These are phyloP conservation scores for Puccinia triticina DNA, from an alignment of 1,284 basidiomycete species.

Conservation along the genomic window DNA sequence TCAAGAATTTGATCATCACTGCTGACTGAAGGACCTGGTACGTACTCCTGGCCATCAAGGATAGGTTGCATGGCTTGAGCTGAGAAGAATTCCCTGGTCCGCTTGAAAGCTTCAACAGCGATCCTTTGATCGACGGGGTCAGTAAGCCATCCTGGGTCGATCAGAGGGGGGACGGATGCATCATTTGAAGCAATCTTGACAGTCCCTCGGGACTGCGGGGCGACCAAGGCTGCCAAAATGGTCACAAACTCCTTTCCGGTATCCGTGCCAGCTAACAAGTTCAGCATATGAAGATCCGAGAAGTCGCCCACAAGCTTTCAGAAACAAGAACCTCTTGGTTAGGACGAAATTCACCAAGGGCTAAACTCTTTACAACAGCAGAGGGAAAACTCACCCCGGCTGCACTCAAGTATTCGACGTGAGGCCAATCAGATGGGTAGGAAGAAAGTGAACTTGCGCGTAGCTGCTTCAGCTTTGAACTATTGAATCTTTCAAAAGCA, in stretches of 20 bases:
- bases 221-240: constrained; percentile 37
- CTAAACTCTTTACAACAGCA: neutral
- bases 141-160: constrained; percentile 46
- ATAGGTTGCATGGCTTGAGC: constrained; percentile 36
- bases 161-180: constrained; percentile 24
- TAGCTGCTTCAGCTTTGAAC: constrained; percentile 4
- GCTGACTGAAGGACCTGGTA: constrained; percentile 17
- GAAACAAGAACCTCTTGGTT: neutral
- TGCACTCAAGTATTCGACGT: constrained; percentile 46
- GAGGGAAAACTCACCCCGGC: neutral
- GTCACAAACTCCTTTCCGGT: constrained; percentile 38
- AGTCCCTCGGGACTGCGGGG: constrained; percentile 33
- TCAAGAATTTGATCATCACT: constrained; percentile 40
- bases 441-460: neutral
- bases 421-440: constrained; percentile 46
- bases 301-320: constrained; percentile 27
- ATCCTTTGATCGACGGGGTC: constrained; percentile 28
- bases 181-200: constrained; percentile 34
- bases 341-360: no score
- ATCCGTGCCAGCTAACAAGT: neutral
- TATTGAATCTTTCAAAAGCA: constrained; percentile 15
- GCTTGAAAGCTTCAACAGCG: constrained; percentile 39
- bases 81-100: constrained; percentile 27
- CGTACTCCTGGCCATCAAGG: constrained; percentile 28
- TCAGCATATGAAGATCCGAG: neutral